Conservation (phyloP, 768 basidiomycete species). For the Amanita exitialis region DNA sequence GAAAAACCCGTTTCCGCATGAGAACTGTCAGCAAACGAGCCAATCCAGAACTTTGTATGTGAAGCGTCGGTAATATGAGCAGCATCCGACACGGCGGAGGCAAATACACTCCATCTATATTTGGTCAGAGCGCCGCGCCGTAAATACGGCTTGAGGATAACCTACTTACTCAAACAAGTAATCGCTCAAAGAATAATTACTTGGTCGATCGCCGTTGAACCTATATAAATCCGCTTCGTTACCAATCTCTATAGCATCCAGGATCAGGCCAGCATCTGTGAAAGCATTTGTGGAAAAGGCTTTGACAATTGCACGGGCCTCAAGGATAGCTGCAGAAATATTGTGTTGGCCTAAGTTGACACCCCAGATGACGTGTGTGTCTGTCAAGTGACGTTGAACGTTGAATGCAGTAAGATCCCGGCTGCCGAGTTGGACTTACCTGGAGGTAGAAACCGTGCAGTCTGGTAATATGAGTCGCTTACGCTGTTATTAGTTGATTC, state of each 20-base stretch:
- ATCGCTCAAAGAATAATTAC: constrained; percentile 27
- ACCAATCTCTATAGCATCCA: constrained; percentile 53
- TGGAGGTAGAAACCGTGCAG: constrained; percentile 40
- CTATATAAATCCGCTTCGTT: constrained; percentile 52
- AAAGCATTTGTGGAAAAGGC: constrained; percentile 36
- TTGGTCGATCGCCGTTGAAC: constrained; percentile 31
- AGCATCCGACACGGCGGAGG: constrained; percentile 33
- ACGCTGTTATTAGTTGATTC: constrained; percentile 54
- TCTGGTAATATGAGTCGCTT: constrained; percentile 45
- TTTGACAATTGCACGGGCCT: constrained; percentile 34
- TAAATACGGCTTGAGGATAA: neutral
- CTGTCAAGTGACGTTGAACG: constrained; percentile 17
- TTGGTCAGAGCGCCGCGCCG: neutral
- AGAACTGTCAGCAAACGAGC: constrained; percentile 39
- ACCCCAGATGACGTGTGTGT: constrained; percentile 57
- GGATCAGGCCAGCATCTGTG: constrained; percentile 27
- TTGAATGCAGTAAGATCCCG: neutral
- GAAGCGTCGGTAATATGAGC: constrained; percentile 27
- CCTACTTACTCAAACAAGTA: constrained; percentile 39
- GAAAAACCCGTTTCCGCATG: constrained; percentile 42
- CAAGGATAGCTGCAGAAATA: constrained; percentile 36
- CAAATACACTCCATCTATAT: constrained; percentile 45
- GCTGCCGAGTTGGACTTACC: constrained; percentile 20
- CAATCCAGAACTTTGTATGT: constrained; percentile 35
- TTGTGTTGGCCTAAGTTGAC: constrained; percentile 52